Conservation (phyloP, 176 grass and related monocot genomes). For the Aegilops longissima region DNA sequence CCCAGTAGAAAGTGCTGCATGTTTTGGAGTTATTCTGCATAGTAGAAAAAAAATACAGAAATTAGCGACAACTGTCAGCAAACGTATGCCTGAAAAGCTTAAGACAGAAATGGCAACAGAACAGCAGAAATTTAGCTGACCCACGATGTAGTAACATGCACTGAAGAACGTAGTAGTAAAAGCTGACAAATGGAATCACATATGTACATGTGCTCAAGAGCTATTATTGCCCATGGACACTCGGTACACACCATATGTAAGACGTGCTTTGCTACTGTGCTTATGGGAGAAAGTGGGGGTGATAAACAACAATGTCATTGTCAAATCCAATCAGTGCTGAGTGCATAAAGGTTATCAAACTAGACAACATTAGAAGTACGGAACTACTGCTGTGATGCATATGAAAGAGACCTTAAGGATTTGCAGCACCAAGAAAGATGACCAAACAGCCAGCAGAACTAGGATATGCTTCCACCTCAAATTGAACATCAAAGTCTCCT, state of each 20-base stretch:
- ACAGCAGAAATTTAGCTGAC: background rate
- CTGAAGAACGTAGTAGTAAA: background rate
- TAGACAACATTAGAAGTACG: background rate
- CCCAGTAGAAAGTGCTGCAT: conserved; percentile 89
- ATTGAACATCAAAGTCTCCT: conserved; percentile 84
- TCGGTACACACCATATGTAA: background rate
- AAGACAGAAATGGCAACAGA: background rate
- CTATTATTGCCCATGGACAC: background rate
- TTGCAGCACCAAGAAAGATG: conserved; percentile 73
- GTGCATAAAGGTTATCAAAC: background rate
- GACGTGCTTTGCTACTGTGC: background rate
- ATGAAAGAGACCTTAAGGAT: conserved; percentile 64
- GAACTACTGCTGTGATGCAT: background rate
- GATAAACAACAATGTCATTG: background rate
- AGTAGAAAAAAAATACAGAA: background rate
- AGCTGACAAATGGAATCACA: background rate
- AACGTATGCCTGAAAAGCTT: background rate
- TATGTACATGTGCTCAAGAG: background rate
- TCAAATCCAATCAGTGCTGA: background rate
- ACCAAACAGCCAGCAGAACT: conserved; percentile 71
- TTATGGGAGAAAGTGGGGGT: background rate
- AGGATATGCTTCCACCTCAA: conserved; percentile 83
- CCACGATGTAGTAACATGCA: background rate
- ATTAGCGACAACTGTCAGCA: conserved; percentile 8
- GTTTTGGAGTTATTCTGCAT: conserved; percentile 67